A percentile compares a stretch with the other conserved stretches of the same genome.
These are phyloP conservation scores for Arctium minus DNA, from an alignment of 129 eudicot genomes.

Conservation along the genomic window DNA sequence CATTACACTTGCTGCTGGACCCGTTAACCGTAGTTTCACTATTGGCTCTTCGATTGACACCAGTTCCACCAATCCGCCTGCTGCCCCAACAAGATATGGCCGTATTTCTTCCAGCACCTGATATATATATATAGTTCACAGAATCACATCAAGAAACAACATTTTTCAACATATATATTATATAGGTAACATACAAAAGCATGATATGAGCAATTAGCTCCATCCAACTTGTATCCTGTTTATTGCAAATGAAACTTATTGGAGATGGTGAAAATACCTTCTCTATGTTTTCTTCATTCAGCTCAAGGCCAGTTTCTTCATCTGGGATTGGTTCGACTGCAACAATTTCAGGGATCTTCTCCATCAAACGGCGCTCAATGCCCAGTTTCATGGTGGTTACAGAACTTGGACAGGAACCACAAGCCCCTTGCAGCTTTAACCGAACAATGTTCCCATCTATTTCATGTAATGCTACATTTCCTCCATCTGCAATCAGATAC, in stretches of 20 bases:
- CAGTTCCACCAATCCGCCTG: slow-evolving; percentile 85
- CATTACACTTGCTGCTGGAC: slow-evolving; percentile 98
- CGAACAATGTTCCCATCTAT: slow-evolving; percentile 83
- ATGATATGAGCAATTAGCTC: not conserved
- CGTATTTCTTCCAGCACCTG: slow-evolving; percentile 96
- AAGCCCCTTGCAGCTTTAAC: slow-evolving; percentile 92
- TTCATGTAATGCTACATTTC: slow-evolving; percentile 93
- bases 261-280: slow-evolving; percentile 43
- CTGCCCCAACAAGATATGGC: slow-evolving; percentile 94
- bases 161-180: not conserved
- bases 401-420: slow-evolving; percentile 98
- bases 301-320: slow-evolving; percentile 90
- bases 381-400: slow-evolving; percentile 91
- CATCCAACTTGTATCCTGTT: not conserved
- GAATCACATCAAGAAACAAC: not conserved
- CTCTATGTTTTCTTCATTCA: slow-evolving; percentile 88
- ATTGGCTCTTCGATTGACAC: slow-evolving; percentile 91
- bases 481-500: slow-evolving; percentile 91
- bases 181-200: not conserved
- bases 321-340: slow-evolving; percentile 78
- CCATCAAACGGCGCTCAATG: slow-evolving; percentile 91
- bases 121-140: not conserved
- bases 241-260: not conserved
- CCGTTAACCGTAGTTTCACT: slow-evolving; percentile 75
- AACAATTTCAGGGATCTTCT: slow-evolving; percentile 87